Evolutionary conservation across 345 rosid genomes (phyloP).

Genomic region (Bruguiera parviflora): DNA sequence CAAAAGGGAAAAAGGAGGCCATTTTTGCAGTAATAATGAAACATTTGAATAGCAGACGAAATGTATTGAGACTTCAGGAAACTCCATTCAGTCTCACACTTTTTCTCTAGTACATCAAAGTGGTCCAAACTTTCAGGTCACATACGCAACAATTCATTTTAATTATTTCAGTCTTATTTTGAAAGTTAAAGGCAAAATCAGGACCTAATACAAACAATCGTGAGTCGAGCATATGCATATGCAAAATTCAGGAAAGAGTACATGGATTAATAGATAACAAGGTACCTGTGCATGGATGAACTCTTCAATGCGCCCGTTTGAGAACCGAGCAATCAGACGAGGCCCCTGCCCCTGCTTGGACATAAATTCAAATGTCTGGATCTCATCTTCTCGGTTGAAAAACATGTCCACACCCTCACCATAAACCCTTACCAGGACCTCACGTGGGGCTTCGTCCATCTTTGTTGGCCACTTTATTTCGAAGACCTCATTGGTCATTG

Average conservation of each 20-base stretch:
- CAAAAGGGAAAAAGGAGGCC: too few relatives aligned
- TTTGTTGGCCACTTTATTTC: constrained; percentile 29
- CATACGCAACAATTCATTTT: background rate
- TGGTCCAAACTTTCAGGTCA: background rate
- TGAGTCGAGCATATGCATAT: background rate
- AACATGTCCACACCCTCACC: constrained; percentile 34
- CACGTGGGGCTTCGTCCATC: constrained; percentile 5
- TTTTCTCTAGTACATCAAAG: background rate
- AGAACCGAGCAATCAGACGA: constrained; percentile 25
- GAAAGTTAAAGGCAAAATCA: background rate
- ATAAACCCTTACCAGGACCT: constrained; percentile 31
- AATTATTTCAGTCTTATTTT: background rate
- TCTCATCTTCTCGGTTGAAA: constrained; percentile 27
- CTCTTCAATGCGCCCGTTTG: constrained; percentile 34
- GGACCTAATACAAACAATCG: background rate
- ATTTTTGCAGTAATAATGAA: background rate
- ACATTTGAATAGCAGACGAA: background rate
- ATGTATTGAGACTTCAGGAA: background rate
- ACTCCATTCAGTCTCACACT: background rate
- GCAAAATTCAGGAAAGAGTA: background rate
- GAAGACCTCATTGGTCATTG: constrained; percentile 30
- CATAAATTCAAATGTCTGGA: constrained; percentile 31
- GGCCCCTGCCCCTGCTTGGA: constrained; percentile 36
- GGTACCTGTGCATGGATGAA: constrained; percentile 33
- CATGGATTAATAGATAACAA: background rate